A percentile compares a stretch with the other conserved stretches of the same genome.
These are phyloP conservation scores for Pezicula rhizophila DNA, from an alignment of 2,329 filamentous ascomycete genomes.

Conservation along the genomic window DNA sequence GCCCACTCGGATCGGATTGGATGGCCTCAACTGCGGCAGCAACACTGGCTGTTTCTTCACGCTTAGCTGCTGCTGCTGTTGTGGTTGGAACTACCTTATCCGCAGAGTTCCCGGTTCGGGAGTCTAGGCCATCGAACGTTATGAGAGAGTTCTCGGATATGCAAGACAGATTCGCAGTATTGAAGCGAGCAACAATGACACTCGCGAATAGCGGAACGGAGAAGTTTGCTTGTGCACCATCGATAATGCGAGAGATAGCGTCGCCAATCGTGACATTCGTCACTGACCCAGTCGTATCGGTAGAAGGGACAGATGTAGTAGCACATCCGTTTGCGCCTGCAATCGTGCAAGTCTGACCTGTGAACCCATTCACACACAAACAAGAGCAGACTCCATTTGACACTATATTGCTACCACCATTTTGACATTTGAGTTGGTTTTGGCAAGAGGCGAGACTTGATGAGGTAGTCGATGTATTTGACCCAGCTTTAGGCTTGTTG, in stretches of 20 bases:
- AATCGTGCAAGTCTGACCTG: slow-evolving; percentile 52
- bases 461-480: slow-evolving; percentile 5
- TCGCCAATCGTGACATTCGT: slow-evolving; percentile 74
- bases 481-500: slow-evolving; percentile 35
- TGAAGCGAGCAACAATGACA: slow-evolving; percentile 70
- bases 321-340: slow-evolving; percentile 49
- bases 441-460: slow-evolving; percentile 9
- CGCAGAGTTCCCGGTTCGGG: slow-evolving; percentile 10
- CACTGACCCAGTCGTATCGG: slow-evolving; percentile 27
- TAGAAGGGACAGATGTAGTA: slow-evolving; percentile 33
- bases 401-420: slow-evolving; percentile 73
- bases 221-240: slow-evolving; percentile 60
- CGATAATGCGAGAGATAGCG: slow-evolving; percentile 69
- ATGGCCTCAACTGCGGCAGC: not conserved
- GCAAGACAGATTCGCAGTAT: slow-evolving; percentile 69
- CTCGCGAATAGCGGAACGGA: slow-evolving; percentile 67
- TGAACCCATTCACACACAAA: slow-evolving; percentile 85
- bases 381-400: slow-evolving; percentile 69
- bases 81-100: slow-evolving; percentile 8
- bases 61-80: slow-evolving; percentile 2
- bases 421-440: slow-evolving; percentile 45
- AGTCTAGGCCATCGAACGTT: slow-evolving; percentile 60
- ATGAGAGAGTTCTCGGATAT: slow-evolving; percentile 81
- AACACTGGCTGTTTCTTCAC: slow-evolving; percentile 6
- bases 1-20: not conserved